A percentile compares a stretch with the other conserved stretches of the same genome.
These are phyloP conservation scores for Globisporangium irregulare DNA, from an alignment of 352 stramenopile species.

Conservation along the genomic window DNA sequence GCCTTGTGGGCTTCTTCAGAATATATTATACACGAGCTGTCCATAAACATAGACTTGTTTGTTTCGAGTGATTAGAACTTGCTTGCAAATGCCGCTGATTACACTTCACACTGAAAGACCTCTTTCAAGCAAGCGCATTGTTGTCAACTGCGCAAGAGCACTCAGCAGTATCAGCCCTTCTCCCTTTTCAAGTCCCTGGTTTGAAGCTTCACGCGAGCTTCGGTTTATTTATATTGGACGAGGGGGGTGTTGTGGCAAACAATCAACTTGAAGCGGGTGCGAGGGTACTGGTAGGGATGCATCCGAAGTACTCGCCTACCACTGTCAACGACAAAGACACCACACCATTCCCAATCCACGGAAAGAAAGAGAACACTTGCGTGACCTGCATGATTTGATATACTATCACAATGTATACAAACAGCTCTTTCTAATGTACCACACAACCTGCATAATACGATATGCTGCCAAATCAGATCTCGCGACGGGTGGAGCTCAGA, in stretches of 20 bases:
- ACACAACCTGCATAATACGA: not conserved
- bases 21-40: not conserved
- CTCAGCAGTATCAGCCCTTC: not conserved
- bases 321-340: slow-evolving; percentile 10
- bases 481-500: not conserved
- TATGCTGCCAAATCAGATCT: not conserved
- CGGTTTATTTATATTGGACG: too few relatives aligned
- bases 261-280: slow-evolving; percentile 4
- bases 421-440: too few relatives aligned
- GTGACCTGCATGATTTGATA: not conserved
- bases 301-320: not conserved
- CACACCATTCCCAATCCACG: not conserved
- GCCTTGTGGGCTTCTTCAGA: not conserved
- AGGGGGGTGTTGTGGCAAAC: too few relatives aligned
- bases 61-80: not conserved
- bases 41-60: not conserved
- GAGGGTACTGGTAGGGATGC: not conserved
- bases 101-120: not conserved
- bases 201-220: not conserved
- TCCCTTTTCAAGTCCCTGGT: not conserved
- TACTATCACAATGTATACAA: not conserved
- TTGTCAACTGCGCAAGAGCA: not conserved
- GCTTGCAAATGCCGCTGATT: not conserved
- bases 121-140: not conserved
- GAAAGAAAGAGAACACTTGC: not conserved